Evolutionary conservation across 441 rosid species (phyloP).

Genomic region (Pelargonium hybrid): DNA sequence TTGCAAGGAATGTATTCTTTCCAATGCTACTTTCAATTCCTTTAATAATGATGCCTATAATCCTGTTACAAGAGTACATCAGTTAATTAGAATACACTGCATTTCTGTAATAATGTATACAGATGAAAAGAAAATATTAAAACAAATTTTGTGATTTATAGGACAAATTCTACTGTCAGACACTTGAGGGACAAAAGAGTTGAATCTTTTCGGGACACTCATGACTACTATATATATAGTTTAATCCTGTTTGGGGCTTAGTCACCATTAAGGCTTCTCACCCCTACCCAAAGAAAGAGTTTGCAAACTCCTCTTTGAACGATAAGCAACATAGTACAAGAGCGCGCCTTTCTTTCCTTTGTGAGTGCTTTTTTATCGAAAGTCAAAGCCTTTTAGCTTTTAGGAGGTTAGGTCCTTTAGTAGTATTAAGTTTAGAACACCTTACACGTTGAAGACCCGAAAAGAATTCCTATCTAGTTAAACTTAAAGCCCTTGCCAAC

Average conservation of each 20-base stretch:
- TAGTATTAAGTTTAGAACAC: too few species aligned
- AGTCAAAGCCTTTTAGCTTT: too few species aligned
- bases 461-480: too few species aligned
- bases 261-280: too few species aligned
- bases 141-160: not conserved
- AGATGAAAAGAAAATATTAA: not conserved
- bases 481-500: too few species aligned
- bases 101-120: not conserved
- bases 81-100: not conserved
- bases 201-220: not conserved
- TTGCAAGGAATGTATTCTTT: constrained; percentile 68
- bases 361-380: too few species aligned
- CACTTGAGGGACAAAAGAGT: not conserved
- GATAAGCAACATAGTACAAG: too few species aligned
- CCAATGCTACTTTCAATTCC: constrained; percentile 81
- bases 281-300: not conserved
- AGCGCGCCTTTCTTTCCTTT: too few species aligned
- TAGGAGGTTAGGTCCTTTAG: too few species aligned
- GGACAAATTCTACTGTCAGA: not conserved
- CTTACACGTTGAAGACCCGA: too few species aligned
- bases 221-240: not conserved
- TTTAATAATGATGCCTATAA: constrained; percentile 69
- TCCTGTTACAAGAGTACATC: constrained; percentile 40
- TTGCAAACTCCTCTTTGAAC: not conserved
- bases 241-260: too few species aligned